phyloP scores from a whole-genome alignment of 1,139 yeast species.

The Blastobotrys arbuscula region DNA sequence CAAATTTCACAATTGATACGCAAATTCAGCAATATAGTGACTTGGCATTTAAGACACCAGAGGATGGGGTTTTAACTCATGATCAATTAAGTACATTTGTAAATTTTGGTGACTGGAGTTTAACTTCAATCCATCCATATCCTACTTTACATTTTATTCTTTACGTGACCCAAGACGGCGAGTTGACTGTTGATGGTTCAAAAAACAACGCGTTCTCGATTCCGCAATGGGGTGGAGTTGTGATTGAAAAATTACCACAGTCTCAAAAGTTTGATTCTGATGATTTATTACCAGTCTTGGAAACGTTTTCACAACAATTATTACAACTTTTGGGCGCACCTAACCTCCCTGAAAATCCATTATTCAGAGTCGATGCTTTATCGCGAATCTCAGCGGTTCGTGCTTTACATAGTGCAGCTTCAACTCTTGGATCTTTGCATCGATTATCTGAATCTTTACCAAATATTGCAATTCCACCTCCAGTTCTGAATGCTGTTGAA shows the following conservation, averaged over 20 bases:
- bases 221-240: constrained; percentile 84
- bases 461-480: constrained; percentile 75
- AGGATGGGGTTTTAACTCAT: constrained; percentile 19
- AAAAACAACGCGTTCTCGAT: constrained; percentile 57
- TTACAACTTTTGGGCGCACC: constrained; percentile 70
- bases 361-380: constrained; percentile 59
- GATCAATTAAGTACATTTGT: constrained; percentile 61
- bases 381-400: constrained; percentile 52
- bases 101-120: constrained; percentile 74
- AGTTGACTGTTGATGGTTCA: constrained; percentile 34
- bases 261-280: constrained; percentile 33
- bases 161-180: constrained; percentile 52
- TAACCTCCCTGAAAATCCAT: constrained; percentile 48
- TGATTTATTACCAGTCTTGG: constrained; percentile 55
- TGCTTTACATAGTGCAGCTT: constrained; percentile 46
- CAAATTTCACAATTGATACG: constrained; percentile 71
- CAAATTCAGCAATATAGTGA: constrained; percentile 69
- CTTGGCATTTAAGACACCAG: constrained; percentile 29
- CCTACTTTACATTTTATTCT: constrained; percentile 68
- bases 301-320: constrained; percentile 68
- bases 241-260: constrained; percentile 27
- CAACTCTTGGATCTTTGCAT: constrained; percentile 63
- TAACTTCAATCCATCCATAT: constrained; percentile 40
- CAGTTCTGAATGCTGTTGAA: constrained; percentile 48
- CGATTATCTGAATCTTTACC: constrained; percentile 63